Conservation (phyloP, 2,329 filamentous ascomycete species). For the Rasamsonia emersonii region DNA sequence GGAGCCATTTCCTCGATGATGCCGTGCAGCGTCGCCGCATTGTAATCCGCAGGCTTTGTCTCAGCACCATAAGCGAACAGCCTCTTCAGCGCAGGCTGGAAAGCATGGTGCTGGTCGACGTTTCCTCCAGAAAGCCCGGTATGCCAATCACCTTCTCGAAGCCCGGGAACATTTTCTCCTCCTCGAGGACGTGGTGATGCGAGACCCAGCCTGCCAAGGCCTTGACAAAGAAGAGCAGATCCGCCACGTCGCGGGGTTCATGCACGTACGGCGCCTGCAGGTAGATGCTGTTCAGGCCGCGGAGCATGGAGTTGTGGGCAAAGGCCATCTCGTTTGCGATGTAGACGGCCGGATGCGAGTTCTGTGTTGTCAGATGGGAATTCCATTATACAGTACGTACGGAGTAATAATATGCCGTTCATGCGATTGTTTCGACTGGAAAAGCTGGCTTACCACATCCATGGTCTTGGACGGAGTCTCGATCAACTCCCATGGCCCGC, state of each 20-base stretch:
- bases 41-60: background rate
- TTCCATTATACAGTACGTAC: background rate
- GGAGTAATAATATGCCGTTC: too few species aligned
- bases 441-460: conserved; percentile 2
- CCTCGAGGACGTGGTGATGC: conserved; percentile 3
- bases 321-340: conserved; percentile 3
- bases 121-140: conserved; percentile 3
- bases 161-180: conserved; percentile 3
- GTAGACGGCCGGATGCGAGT: conserved; percentile 2
- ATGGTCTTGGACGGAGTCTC: conserved; percentile 2
- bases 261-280: conserved; percentile 2
- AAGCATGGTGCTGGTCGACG: conserved; percentile 3
- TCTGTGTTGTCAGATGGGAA: background rate
- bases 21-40: background rate
- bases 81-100: conserved; percentile 2
- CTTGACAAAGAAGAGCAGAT: conserved; percentile 3
- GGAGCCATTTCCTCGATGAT: conserved; percentile 1
- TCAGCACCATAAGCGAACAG: conserved; percentile 1
- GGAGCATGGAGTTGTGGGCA: conserved; percentile 4
- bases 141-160: conserved; percentile 3
- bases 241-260: background rate
- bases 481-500: too few species aligned
- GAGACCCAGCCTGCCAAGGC: background rate
- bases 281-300: conserved; percentile 5
- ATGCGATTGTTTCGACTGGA: too few species aligned